Evolutionary conservation across 177 flowering plant genomes (phyloP).

Genomic region (Vitis hybrid): DNA sequence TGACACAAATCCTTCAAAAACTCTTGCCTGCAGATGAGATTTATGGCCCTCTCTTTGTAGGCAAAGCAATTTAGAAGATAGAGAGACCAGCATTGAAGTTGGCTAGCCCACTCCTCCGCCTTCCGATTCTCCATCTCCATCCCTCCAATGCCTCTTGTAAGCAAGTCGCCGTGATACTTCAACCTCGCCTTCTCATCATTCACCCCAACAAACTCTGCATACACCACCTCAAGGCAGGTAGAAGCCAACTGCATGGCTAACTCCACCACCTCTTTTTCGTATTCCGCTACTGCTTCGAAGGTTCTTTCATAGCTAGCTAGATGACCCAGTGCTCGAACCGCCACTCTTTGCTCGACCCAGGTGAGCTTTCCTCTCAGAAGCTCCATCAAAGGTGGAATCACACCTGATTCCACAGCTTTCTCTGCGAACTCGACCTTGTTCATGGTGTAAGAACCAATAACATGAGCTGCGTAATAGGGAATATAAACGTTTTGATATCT

Average conservation of each 20-base stretch:
- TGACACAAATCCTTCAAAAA: conserved; percentile 50
- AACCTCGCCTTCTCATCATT: conserved; percentile 38
- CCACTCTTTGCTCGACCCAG: conserved; percentile 89
- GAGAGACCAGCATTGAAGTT: conserved; percentile 79
- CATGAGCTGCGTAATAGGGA: conserved; percentile 87
- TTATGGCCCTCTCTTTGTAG: conserved; percentile 39
- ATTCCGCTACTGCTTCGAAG: conserved; percentile 40
- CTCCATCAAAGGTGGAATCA: conserved; percentile 61
- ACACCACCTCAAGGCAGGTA: conserved; percentile 47
- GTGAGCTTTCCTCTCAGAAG: conserved; percentile 68
- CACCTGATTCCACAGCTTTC: conserved; percentile 59
- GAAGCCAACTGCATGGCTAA: conserved; percentile 53
- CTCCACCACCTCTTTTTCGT: conserved; percentile 49
- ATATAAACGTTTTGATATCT: conserved; percentile 66
- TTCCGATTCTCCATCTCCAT: conserved; percentile 63
- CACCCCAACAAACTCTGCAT: conserved; percentile 37
- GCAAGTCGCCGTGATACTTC: conserved; percentile 63
- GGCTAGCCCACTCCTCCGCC: conserved; percentile 91
- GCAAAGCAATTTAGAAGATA: conserved; percentile 75
- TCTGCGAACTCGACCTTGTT: conserved; percentile 58
- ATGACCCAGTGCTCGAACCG: conserved; percentile 79
- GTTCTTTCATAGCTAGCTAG: conserved; percentile 66
- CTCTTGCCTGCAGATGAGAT: conserved; percentile 44
- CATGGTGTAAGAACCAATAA: conserved; percentile 89
- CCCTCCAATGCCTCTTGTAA: conserved; percentile 70